Evolutionary conservation across 2,329 filamentous ascomycete genomes (phyloP).

Genomic region (Ceratocystiopsis sp.): DNA sequence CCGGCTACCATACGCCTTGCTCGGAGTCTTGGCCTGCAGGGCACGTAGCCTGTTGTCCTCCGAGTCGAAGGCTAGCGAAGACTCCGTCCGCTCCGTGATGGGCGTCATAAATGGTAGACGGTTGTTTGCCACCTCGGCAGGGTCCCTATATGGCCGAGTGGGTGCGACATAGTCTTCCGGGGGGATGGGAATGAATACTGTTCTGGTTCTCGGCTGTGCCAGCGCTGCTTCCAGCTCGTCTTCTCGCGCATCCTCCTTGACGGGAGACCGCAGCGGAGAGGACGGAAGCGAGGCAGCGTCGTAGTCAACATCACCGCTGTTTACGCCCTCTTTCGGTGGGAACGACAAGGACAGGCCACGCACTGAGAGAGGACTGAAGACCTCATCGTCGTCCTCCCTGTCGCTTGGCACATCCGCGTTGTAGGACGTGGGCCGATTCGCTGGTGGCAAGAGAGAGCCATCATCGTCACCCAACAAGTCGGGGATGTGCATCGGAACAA

Average conservation of each 20-base stretch:
- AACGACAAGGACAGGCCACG: too few relatives aligned
- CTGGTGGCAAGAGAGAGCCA: conserved; percentile 1
- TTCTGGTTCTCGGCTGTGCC: conserved; percentile 32
- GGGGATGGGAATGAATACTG: conserved; percentile 56
- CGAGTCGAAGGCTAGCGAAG: conserved; percentile 49
- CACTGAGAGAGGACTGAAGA: conserved; percentile 6
- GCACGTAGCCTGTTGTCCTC: conserved; percentile 34
- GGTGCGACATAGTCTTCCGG: conserved; percentile 78
- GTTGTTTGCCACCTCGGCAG: conserved; percentile 67
- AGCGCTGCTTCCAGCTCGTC: conserved; percentile 21
- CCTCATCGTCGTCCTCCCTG: conserved; percentile 8
- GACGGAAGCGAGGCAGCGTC: neutral
- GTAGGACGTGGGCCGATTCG: neutral
- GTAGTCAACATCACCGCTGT: too few relatives aligned
- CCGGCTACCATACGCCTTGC: conserved; percentile 28
- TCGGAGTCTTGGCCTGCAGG: conserved; percentile 61
- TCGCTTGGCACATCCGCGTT: neutral
- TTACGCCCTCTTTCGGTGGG: too few relatives aligned
- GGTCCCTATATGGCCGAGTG: conserved; percentile 64
- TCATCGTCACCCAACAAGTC: conserved; percentile 20
- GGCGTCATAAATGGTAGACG: conserved; percentile 96
- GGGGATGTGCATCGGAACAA: conserved; percentile 34
- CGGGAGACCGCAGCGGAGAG: conserved; percentile 2
- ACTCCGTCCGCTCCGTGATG: conserved; percentile 89
- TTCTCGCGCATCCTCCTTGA: conserved; percentile 10